Evolutionary conservation across 805 yeast species (phyloP), one percentile per base, ranked within the genome.

Genomic region (Zygotorulaspora florentina): DNA sequence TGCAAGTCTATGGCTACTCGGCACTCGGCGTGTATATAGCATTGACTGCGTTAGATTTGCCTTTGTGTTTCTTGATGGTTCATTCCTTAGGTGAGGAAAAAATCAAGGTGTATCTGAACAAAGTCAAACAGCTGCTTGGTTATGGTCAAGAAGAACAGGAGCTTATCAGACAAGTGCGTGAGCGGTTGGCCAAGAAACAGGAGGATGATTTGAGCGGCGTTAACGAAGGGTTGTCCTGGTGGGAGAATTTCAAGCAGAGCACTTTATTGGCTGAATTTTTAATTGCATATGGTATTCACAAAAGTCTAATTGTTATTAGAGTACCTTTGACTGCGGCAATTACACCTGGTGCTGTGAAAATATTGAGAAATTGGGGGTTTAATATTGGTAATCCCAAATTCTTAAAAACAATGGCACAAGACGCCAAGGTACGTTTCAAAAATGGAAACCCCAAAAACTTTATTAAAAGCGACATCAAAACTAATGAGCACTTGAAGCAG

Each of bases 231-330:
- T 38, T 36, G 13, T 44, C 55, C 13, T 50, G 47, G 56, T 63
- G 69, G 69, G 52, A 52, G 37, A 42, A 47, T 13, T 36, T 60
- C 35, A 63, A 59, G 42, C 59, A 62, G 25, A 58, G 64, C 7
- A 72, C 82, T 45, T 62, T 88, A 60, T 62, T 87, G 74, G 85
- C 97, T 0, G 97, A 91, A 65, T 80, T 88, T 55, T 81, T 86
- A 10, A 76, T 93, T 42, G 98, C 98, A 0, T 93, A 93, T 63
- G 96, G 96, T 2, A 70, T 93, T 38, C 98, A 93, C 71, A 93
- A 93, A 69, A 79, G 90, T 3, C 73, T 93, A 51, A 77, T 91
- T 18, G 79, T 91, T 49, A 76, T 93, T 35, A 76, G 99, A 51
- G 70, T 93, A 4, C 99, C 99, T 11, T 65, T 88, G 26, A 85